A percentile compares a stretch with the other conserved stretches of the same genome.
phyloP scores from a whole-genome alignment of 2,329 filamentous ascomycete species.

The Hortaea werneckii region DNA sequence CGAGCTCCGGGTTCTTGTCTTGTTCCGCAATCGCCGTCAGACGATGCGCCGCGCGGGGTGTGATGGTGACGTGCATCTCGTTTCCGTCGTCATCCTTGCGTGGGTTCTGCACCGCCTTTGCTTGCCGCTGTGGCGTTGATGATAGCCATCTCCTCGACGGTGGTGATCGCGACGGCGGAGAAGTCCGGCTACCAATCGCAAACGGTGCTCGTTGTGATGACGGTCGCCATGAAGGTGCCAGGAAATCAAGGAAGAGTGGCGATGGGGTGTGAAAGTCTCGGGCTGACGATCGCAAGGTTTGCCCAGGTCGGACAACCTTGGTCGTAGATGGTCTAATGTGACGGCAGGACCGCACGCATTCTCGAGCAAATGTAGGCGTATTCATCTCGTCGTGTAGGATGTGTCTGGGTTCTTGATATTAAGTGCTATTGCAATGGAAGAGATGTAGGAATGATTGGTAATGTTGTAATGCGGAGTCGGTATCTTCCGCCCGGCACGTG shows the following conservation, averaged over 20 bases:
- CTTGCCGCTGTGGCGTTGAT: conserved; percentile 5
- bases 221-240: conserved; percentile 21
- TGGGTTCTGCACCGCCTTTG: conserved; percentile 52
- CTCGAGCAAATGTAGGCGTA: not conserved
- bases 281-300: not conserved
- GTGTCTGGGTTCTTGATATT: too few species aligned
- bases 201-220: not conserved
- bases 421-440: too few species aligned
- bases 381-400: too few species aligned
- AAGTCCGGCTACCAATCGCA: not conserved
- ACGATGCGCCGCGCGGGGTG: conserved; percentile 64
- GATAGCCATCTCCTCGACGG: conserved; percentile 7
- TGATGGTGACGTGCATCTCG: conserved; percentile 75
- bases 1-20: conserved; percentile 61
- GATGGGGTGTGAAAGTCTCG: conserved; percentile 12
- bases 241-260: conserved; percentile 26
- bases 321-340: not conserved
- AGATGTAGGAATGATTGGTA: too few species aligned
- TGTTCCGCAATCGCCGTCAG: conserved; percentile 53
- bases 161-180: not conserved
- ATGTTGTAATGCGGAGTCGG: too few species aligned
- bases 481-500: too few species aligned
- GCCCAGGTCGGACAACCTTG: not conserved
- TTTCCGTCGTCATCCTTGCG: conserved; percentile 72
- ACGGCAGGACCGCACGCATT: not conserved